Base-by-base conservation (phyloP, 1,284 basidiomycete species). In the Cutaneotrichosporon sp. region DNA sequence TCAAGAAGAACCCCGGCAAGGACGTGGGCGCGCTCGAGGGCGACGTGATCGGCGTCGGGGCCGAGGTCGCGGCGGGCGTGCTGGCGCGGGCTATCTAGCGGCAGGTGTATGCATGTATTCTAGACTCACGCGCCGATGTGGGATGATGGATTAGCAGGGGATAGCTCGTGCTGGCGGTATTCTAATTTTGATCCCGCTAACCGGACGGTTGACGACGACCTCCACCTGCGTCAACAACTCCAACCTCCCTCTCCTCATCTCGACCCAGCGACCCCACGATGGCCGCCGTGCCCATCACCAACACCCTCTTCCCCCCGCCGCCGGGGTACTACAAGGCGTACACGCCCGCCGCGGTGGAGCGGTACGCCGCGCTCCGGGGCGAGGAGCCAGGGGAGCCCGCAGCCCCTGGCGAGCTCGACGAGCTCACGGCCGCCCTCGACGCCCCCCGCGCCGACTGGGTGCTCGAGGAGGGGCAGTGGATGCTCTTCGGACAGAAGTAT, bases 31-130 rank as follows among this genome's bases (percentile, higher is more conserved):
- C 82, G 24, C 73, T 81, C 27, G 76, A 77, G 68, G 77, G 72
- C 24, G 83, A 81, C 24, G 81, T 89, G 27, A 73, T 89, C 34
- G 67, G 66, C 62, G 90, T 88, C 87, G 87, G 86, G 0, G 81
- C 82, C 57, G 82, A 82, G 43, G 77, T 90, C 7, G 89, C 88
- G 11, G 84, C 84, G 69, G 87, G 89, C 55, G 87, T 87, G 3
- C 69, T 94, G 56, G 69, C 67, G 18, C 66, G 67, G 60, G 75
- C 70, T 27, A 65, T 74, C 25, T 69, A 67, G 59, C 9, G 24
- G 14, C 18, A 2, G 18, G 24, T n/a, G 38, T 42, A n/a, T 36
- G 34, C 34, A 36, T 36, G 34, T 36, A 36, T 36, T 36, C 34
- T 36, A 36, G 11, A n/a, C n/a, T n/a, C n/a, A n/a, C n/a, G n/a